Evolutionary conservation across 768 basidiomycete genomes (phyloP), one percentile per base, ranked within the genome.

Genomic region (Tricholoma hemisulphureum): DNA sequence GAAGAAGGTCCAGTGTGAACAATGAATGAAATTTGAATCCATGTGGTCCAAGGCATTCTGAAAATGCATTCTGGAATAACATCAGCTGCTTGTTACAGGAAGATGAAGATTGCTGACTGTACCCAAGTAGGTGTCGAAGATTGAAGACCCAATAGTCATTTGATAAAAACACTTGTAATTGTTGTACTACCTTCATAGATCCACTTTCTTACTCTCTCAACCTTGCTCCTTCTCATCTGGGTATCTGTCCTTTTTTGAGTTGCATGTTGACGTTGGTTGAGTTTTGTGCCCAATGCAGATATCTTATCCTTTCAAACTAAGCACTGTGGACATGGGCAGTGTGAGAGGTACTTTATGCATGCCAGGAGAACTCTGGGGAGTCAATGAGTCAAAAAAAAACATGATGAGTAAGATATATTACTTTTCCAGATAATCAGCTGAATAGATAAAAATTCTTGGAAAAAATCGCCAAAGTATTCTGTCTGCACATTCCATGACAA

Each of bases 371-470:
- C 58, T 52, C 72, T 71, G 41, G 14, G 35, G 24, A 0, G 14
- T 18, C 31, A 39, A n/a, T 31, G 26, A 52, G 6, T 23, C 2
- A 18, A 21, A 24, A 37, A 18, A 20, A 58, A 16, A 21, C 23
- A 46, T 23, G 1, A 55, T 23, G 18, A 16, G 20, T 24, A 14
- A 16, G 35, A 52, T 46, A 31, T 16, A 39, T n/a, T 43, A 57
- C 67, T 74, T 53, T 76, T 74, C n/a, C 4, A 71, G 71, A 61
- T 77, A 75, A 53, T 73, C 73, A 0, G 73, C 75, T 2, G 66
- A 70, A 57, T 75, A 74, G 0, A 69, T 68, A 23, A 77, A 72
- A 2, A 75, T 56, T 1, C 71, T 54, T 4, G 68, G 68, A 60
- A 61, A 74, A 11, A 74, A 59, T 0, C 69, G 65, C 3, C 74